phyloP scores from a whole-genome alignment of 2,329 filamentous ascomycete genomes.

The Colletotrichum sp. region DNA sequence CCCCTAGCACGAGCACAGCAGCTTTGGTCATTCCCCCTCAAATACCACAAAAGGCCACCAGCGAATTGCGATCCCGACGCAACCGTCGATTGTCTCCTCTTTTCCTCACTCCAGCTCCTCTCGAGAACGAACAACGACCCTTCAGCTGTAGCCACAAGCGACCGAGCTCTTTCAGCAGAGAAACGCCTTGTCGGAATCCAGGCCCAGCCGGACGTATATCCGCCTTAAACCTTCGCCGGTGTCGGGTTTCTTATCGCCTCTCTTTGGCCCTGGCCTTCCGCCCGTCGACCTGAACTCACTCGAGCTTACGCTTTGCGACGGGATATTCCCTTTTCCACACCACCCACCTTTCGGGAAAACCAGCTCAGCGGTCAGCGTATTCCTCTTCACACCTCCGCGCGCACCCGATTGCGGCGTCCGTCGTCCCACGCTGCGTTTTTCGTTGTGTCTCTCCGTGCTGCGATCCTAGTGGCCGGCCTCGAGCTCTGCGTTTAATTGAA shows the following conservation, averaged over 20 bases:
- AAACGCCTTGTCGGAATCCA: background rate
- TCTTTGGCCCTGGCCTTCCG: background rate
- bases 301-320: background rate
- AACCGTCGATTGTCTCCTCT: background rate
- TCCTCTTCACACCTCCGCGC: background rate
- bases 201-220: background rate
- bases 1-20: conserved; percentile 15
- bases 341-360: background rate
- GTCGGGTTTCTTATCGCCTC: background rate
- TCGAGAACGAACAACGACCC: background rate
- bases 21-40: conserved; percentile 17
- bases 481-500: background rate
- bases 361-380: background rate
- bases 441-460: conserved; percentile 5
- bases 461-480: conserved; percentile 2
- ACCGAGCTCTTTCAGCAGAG: background rate
- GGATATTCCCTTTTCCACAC: conserved; percentile 4
- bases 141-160: background rate
- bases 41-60: conserved; percentile 2
- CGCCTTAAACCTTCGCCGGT: background rate
- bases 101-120: background rate
- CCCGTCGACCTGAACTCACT: background rate
- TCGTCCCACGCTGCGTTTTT: background rate
- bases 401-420: conserved; percentile 2
- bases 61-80: background rate